Evolutionary conservation across 169 alveolate genomes (phyloP), one percentile per base, ranked within the genome.

Genomic region (Ichthyophthirius multifiliis): DNA sequence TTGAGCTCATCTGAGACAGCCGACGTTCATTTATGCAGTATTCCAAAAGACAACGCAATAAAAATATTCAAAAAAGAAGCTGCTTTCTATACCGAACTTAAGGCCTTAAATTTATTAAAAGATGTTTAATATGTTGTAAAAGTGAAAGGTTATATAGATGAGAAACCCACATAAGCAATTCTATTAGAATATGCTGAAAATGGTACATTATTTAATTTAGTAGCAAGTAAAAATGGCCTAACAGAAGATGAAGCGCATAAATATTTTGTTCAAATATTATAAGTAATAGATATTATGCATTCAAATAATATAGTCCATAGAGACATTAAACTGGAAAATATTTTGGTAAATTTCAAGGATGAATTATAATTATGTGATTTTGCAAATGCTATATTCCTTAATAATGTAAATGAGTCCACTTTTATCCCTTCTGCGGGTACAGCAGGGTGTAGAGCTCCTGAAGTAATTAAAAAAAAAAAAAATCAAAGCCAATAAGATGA

Each of bases 371-470:
- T 76, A 13, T 76, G 83, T 63, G 83, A 76, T 55, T 63, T 76
- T 41, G 83, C 76, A 37, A 48, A 48, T 63, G 83, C 76, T 20
- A 73, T 48, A 10, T 39, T 31, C 45, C 41, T 39, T 10, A 62
- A 76, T 0, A 37, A 47, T 37, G 47, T 34, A 16, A 15, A 15
- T 31, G 83, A 48, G 12, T 27, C 74, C 2, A 34, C 47, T 35
- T 55, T 55, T n/a, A 55, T 55, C 31, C 71, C 71, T 15, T 23
- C 64, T 27, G 37, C 76, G 43, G 97, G 97, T 13, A 94, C 97
- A 5, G 92, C 94, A 30, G 83, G 93, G 43, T 94, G 92, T 81
- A 89, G 92, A 93, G 93, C 97, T 0, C 97, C 97, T 27, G 96
- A 94, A 82, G 83, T 94, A 0, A 88, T 90, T 37, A 44, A 65